phyloP scores from a whole-genome alignment of 2,329 filamentous ascomycete genomes.

The Mollisiaceae sp. region DNA sequence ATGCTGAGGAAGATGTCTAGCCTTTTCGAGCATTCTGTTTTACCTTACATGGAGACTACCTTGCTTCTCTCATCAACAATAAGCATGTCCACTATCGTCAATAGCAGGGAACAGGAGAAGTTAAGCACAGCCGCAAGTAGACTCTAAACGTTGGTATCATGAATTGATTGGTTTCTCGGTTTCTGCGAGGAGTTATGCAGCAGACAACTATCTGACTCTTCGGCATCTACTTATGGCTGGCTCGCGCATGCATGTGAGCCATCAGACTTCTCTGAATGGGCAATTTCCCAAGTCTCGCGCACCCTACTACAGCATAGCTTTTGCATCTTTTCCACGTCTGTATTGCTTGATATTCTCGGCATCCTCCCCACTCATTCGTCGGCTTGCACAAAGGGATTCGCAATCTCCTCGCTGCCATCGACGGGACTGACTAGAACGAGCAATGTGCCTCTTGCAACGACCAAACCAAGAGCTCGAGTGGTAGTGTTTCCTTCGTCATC shows the following conservation, averaged over 20 bases:
- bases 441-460: slow-evolving; percentile 90
- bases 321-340: not conserved
- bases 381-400: slow-evolving; percentile 85
- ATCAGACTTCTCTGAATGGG: not conserved
- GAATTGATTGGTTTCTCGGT: not conserved
- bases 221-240: not conserved
- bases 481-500: slow-evolving; percentile 92
- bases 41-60: not conserved
- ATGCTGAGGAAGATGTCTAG: not conserved
- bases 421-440: slow-evolving; percentile 91
- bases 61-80: not conserved
- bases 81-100: not conserved
- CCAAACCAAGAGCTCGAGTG: slow-evolving; percentile 69
- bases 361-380: slow-evolving; percentile 57
- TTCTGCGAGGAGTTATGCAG: not conserved
- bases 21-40: not conserved
- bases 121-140: not conserved
- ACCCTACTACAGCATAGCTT: not conserved
- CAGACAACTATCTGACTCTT: not conserved
- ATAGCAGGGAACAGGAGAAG: not conserved
- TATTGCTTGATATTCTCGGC: not conserved
- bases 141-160: not conserved
- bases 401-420: slow-evolving; percentile 94
- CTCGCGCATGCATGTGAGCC: not conserved
- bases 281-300: not conserved